Conservation (phyloP, 1,139 yeast species). For the Saccharomyces pastorianus region DNA sequence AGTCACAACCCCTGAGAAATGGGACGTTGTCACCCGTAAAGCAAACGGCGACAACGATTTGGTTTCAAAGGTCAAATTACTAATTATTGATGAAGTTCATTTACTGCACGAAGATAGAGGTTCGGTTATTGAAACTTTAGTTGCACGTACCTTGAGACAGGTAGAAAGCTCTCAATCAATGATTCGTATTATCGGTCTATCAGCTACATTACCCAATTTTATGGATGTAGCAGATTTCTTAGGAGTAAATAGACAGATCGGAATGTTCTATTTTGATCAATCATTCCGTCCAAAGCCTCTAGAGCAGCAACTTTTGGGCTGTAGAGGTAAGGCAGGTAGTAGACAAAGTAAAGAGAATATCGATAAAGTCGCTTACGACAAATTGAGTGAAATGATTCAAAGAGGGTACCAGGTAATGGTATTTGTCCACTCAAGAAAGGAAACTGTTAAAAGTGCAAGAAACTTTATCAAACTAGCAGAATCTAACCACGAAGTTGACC, state of each 20-base stretch:
- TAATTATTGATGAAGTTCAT: slow-evolving; percentile 95
- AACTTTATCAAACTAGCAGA: slow-evolving; percentile 65
- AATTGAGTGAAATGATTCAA: slow-evolving; percentile 55
- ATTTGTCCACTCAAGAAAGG: slow-evolving; percentile 92
- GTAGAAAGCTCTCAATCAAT: slow-evolving; percentile 89
- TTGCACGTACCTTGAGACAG: slow-evolving; percentile 89
- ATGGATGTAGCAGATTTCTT: slow-evolving; percentile 92
- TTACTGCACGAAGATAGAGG: slow-evolving; percentile 96
- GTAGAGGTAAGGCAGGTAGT: slow-evolving; percentile 72
- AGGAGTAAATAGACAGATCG: slow-evolving; percentile 81
- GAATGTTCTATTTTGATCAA: slow-evolving; percentile 90
- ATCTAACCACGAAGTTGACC: slow-evolving; percentile 43
- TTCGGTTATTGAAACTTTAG: slow-evolving; percentile 90
- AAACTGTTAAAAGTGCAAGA: slow-evolving; percentile 76
- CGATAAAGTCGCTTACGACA: slow-evolving; percentile 71
- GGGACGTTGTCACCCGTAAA: slow-evolving; percentile 98
- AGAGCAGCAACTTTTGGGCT: slow-evolving; percentile 82
- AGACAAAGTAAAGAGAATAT: slow-evolving; percentile 67
- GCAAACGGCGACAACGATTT: slow-evolving; percentile 72
- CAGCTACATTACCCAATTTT: slow-evolving; percentile 92
- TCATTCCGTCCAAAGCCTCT: slow-evolving; percentile 92
- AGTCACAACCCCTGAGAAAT: slow-evolving; percentile 95
- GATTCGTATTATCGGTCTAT: slow-evolving; percentile 93
- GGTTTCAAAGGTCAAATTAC: slow-evolving; percentile 72
- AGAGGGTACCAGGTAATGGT: slow-evolving; percentile 91